phyloP scores from a whole-genome alignment of 176 grass and related monocot species.

The Calamus simplicifolius region DNA sequence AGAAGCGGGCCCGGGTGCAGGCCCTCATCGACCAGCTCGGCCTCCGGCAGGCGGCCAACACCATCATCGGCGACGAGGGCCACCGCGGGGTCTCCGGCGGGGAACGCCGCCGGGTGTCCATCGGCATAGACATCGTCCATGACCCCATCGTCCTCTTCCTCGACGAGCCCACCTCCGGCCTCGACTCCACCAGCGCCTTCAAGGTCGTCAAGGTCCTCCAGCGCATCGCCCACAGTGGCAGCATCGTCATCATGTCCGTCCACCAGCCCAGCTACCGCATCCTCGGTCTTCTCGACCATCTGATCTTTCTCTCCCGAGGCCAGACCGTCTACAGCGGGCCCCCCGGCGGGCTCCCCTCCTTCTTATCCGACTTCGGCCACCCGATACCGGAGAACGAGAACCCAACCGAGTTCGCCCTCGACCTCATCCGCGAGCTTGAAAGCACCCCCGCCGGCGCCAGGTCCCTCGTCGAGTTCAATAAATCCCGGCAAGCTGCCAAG shows the following conservation, averaged over 20 bases:
- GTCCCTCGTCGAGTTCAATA: conserved; percentile 64
- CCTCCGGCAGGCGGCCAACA: conserved; percentile 47
- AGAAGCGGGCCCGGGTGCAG: conserved; percentile 75
- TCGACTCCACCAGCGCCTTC: conserved; percentile 92
- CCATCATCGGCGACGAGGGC: conserved; percentile 94
- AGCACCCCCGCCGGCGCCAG: conserved; percentile 40
- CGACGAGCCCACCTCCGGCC: conserved; percentile 92
- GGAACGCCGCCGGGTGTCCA: conserved; percentile 77
- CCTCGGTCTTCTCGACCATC: conserved; percentile 59
- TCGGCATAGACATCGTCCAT: conserved; percentile 87
- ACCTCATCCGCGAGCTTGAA: conserved; percentile 69
- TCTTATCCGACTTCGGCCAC: conserved; percentile 62
- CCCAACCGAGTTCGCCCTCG: conserved; percentile 82
- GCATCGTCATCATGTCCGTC: conserved; percentile 88
- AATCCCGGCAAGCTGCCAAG: conserved; percentile 28
- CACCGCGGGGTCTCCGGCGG: conserved; percentile 90
- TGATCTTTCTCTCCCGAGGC: conserved; percentile 67
- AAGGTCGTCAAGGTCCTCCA: conserved; percentile 90
- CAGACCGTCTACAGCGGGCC: conserved; percentile 58
- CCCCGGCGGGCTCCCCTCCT: conserved; percentile 33
- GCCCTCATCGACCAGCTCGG: conserved; percentile 86
- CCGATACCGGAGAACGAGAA: conserved; percentile 71
- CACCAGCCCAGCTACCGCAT: conserved; percentile 88
- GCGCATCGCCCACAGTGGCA: conserved; percentile 65
- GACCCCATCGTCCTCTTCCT: conserved; percentile 88